Conservation (phyloP, 768 basidiomycete species). For the Amanita fuliginea region DNA sequence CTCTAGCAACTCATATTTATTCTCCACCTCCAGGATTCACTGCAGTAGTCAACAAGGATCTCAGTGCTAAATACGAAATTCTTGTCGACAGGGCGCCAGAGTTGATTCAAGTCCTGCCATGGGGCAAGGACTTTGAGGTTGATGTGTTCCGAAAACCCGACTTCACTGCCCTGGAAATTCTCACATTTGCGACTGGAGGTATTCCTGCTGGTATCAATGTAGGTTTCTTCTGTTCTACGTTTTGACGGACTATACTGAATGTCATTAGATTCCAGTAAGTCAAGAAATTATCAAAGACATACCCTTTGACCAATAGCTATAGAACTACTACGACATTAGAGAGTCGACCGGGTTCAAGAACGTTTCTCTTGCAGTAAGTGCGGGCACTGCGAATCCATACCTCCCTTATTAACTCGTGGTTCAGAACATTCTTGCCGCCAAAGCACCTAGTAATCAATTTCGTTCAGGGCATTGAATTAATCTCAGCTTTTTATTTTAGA, state of each 20-base stretch:
- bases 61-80: conserved; percentile 72
- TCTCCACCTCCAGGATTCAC: conserved; percentile 53
- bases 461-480: background rate
- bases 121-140: conserved; percentile 63
- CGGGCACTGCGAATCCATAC: background rate
- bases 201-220: conserved; percentile 85
- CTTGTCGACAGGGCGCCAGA: conserved; percentile 70
- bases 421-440: conserved; percentile 80
- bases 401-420: background rate
- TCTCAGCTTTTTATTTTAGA: conserved; percentile 25
- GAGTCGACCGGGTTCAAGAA: conserved; percentile 84
- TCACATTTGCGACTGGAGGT: conserved; percentile 79
- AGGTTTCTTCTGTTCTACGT: conserved; percentile 12
- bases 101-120: conserved; percentile 73
- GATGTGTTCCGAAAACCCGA: conserved; percentile 78
- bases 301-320: background rate
- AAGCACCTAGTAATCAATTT: conserved; percentile 54
- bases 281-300: background rate
- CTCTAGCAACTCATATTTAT: conserved; percentile 2
- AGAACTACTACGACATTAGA: conserved; percentile 80
- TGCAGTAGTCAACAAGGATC: conserved; percentile 76
- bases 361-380: conserved; percentile 65
- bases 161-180: conserved; percentile 76
- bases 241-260: background rate
- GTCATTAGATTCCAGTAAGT: conserved; percentile 49